These are phyloP conservation scores for Cetraspora pellucida DNA, from an alignment of 192 early-diverging fungal genomes.

Conservation along the genomic window DNA sequence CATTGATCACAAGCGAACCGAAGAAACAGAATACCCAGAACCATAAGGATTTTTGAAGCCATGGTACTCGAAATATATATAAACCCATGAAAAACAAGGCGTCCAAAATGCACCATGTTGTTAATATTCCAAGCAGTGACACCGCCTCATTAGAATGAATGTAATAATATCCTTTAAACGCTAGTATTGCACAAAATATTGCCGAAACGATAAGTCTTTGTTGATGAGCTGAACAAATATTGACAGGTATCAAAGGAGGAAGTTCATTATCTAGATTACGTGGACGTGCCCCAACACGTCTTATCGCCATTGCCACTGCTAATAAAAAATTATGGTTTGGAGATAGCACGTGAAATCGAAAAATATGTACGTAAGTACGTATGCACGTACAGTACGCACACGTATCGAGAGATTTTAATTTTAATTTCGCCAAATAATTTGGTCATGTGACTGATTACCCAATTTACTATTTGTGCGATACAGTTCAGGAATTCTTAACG, in stretches of 20 bases:
- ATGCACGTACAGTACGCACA: too few relatives aligned
- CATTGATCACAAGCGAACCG: neutral
- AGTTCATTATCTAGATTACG: too few relatives aligned
- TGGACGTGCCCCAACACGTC: too few relatives aligned
- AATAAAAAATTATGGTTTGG: too few relatives aligned
- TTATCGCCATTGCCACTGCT: too few relatives aligned
- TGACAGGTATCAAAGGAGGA: neutral
- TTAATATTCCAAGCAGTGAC: neutral
- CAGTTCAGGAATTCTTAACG: too few relatives aligned
- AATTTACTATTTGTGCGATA: too few relatives aligned
- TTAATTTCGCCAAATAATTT: too few relatives aligned
- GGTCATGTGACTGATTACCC: too few relatives aligned
- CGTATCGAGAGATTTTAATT: too few relatives aligned
- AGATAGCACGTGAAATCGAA: too few relatives aligned
- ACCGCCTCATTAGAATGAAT: neutral
- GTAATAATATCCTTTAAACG: neutral
- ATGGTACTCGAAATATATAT: slow-evolving; percentile 25
- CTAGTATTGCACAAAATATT: neutral
- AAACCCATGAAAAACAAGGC: neutral
- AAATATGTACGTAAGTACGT: too few relatives aligned
- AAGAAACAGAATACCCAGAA: neutral
- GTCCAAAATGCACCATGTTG: slow-evolving; percentile 4
- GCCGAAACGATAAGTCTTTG: neutral
- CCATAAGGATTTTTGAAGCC: slow-evolving; percentile 3
- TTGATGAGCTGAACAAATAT: neutral